phyloP scores from a whole-genome alignment of 2,329 filamentous ascomycete genomes.

The Aspergillus fischeri region DNA sequence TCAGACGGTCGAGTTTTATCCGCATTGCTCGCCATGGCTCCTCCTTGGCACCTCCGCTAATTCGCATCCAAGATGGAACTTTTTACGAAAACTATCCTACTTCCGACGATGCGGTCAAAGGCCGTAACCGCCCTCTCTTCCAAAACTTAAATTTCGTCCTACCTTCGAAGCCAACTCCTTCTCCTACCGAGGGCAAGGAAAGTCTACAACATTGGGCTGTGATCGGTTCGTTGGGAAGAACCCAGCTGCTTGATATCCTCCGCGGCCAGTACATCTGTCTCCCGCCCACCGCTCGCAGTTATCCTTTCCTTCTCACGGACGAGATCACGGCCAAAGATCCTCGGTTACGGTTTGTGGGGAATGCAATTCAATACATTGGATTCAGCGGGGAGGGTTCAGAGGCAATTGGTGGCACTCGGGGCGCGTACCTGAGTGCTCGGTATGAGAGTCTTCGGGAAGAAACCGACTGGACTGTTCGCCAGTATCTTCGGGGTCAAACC shows the following conservation, averaged over 20 bases:
- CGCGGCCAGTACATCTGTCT: conserved; percentile 70
- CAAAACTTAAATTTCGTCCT: conserved; percentile 66
- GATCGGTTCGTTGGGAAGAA: conserved; percentile 75
- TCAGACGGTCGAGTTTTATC: conserved; percentile 7
- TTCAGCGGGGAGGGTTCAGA: conserved; percentile 69
- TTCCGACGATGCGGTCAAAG: conserved; percentile 35
- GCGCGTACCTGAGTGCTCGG: conserved; percentile 79
- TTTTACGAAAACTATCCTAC: conserved; percentile 76
- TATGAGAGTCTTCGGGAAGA: conserved; percentile 86
- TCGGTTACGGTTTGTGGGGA: conserved; percentile 54
- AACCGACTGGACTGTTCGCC: conserved; percentile 77
- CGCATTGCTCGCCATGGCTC: conserved; percentile 13
- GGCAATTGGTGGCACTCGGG: conserved; percentile 48
- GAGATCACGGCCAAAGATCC: conserved; percentile 51
- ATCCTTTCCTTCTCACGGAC: conserved; percentile 68
- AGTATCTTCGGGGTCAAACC: conserved; percentile 79
- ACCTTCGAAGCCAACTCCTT: conserved; percentile 43
- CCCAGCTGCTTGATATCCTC: conserved; percentile 75
- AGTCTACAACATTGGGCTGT: conserved; percentile 71
- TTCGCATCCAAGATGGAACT: conserved; percentile 72
- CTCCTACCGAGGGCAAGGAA: conserved; percentile 5
- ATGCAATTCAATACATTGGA: conserved; percentile 82
- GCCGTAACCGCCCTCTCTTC: conserved; percentile 70
- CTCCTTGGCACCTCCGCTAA: conserved; percentile 48
- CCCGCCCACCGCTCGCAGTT: conserved; percentile 71